A percentile compares a stretch with the other conserved stretches of the same genome.
Evolutionary conservation across 2,329 filamentous ascomycete species (phyloP).

Genomic region (Rutstroemia sp.): DNA sequence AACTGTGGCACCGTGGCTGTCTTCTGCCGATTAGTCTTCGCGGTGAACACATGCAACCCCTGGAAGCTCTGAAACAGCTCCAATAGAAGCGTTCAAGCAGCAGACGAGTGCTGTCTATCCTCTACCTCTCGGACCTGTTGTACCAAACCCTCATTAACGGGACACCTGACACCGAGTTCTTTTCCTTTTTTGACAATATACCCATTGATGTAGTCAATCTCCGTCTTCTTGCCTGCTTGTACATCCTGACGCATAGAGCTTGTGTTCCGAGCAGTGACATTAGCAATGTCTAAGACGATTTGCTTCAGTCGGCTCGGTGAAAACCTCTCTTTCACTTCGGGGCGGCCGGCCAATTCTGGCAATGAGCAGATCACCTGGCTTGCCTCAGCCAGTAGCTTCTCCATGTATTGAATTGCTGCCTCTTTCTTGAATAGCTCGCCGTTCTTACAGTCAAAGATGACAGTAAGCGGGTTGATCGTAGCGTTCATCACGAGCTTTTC

Average conservation of each 20-base stretch:
- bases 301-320: slow-evolving; percentile 27
- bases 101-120: background rate
- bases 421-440: slow-evolving; percentile 62
- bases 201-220: slow-evolving; percentile 53
- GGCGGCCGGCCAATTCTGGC: slow-evolving; percentile 7
- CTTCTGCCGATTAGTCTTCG: too few relatives aligned
- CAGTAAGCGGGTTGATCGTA: slow-evolving; percentile 79
- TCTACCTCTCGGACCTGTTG: slow-evolving; percentile 9
- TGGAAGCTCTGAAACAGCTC: too few relatives aligned
- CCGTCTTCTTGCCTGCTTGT: slow-evolving; percentile 36
- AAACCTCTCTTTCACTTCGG: background rate
- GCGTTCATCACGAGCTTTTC: slow-evolving; percentile 80
- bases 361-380: slow-evolving; percentile 57
- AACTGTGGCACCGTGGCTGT: too few relatives aligned
- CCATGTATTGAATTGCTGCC: slow-evolving; percentile 31
- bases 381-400: slow-evolving; percentile 62
- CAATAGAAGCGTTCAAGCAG: background rate
- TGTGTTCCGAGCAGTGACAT: slow-evolving; percentile 44
- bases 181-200: slow-evolving; percentile 35
- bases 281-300: slow-evolving; percentile 37
- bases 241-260: slow-evolving; percentile 59
- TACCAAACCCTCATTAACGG: slow-evolving; percentile 36
- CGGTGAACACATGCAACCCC: too few relatives aligned
- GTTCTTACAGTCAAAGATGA: slow-evolving; percentile 68
- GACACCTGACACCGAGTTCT: slow-evolving; percentile 28